Evolutionary conservation across 2,329 filamentous ascomycete genomes (phyloP).

Genomic region (Mariannaea elegans): DNA sequence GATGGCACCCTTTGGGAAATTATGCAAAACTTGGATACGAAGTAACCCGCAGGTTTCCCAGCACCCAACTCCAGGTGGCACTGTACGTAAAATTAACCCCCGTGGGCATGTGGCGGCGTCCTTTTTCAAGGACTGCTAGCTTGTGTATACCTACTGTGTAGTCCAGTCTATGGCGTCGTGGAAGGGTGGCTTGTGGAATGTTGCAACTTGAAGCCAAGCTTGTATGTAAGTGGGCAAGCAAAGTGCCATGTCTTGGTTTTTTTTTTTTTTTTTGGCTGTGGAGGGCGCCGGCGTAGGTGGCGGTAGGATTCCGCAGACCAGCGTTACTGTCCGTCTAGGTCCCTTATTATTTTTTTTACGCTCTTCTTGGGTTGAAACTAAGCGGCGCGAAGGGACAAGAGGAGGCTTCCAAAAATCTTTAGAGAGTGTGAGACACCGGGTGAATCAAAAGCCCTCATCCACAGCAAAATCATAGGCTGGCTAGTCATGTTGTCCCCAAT

Average conservation of each 20-base stretch:
- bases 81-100: background rate
- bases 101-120: constrained; percentile 13
- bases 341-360: no score
- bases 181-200: constrained; percentile 15
- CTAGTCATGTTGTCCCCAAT: constrained; percentile 3
- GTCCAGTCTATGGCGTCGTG: constrained; percentile 5
- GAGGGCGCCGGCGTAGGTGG: constrained; percentile 3
- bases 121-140: background rate
- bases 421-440: constrained; percentile 1
- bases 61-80: background rate
- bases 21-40: constrained; percentile 8
- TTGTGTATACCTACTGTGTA: no score
- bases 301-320: constrained; percentile 16
- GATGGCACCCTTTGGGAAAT: constrained; percentile 13
- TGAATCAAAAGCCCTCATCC: constrained; percentile 11
- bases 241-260: constrained; percentile 10
- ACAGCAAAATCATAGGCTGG: background rate
- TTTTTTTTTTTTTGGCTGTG: no score
- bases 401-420: background rate
- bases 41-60: constrained; percentile 6
- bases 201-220: no score
- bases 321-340: background rate
- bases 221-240: no score
- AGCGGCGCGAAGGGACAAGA: background rate
- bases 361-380: constrained; percentile 4